Percentiles rank a stretch among this genome's conserved stretches.
phyloP scores from a whole-genome alignment of 129 eudicot genomes.

The Glebionis coronaria region DNA sequence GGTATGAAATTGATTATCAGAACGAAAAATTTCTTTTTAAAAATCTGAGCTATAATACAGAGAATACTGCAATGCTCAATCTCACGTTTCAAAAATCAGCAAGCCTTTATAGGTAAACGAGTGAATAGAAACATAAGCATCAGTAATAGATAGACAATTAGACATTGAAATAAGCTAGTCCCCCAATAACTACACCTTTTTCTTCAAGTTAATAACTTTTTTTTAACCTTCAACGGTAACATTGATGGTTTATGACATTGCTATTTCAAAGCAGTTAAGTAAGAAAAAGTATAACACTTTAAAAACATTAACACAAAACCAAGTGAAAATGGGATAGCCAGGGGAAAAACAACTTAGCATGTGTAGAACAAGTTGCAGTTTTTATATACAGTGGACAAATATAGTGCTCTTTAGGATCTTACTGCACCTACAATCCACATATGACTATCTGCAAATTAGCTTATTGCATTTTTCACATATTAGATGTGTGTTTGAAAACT shows the following conservation, averaged over 20 bases:
- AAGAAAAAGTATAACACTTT: not conserved
- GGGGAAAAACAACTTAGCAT: not conserved
- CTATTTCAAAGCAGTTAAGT: not conserved
- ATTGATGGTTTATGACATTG: not conserved
- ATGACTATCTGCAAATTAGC: not conserved
- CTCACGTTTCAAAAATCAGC: too few species aligned
- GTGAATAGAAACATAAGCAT: too few species aligned
- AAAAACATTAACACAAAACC: not conserved
- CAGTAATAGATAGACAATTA: too few species aligned
- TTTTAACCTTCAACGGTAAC: too few species aligned
- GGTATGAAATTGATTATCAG: too few species aligned
- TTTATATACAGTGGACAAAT: not conserved
- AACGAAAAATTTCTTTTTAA: too few species aligned
- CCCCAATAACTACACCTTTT: not conserved
- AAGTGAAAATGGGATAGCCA: not conserved
- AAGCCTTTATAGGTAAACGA: too few species aligned
- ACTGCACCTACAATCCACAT: not conserved
- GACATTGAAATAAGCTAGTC: too few species aligned
- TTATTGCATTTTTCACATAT: not conserved
- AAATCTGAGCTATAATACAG: too few species aligned
- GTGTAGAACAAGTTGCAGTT: not conserved
- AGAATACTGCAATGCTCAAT: too few species aligned
- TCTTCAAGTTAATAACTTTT: not conserved
- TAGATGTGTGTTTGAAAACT: too few species aligned
- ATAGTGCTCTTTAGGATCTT: not conserved